Conservation (phyloP, 495 filamentous ascomycete genomes). For the Talaromyces stipitatus region DNA sequence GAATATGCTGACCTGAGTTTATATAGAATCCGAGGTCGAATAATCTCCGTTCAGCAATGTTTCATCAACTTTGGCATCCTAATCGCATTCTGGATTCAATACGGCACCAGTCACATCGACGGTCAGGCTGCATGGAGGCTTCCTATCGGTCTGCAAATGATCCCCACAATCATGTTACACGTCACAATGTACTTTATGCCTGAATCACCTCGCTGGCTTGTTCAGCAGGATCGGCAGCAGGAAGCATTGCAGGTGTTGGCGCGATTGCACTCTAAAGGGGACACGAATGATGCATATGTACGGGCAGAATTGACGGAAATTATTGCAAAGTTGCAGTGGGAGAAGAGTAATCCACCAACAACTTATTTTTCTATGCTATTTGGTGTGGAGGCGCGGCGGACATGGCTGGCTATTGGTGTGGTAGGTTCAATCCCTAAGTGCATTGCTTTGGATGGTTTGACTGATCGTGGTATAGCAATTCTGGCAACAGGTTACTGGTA, state of each 20-base stretch:
- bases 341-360: constrained; percentile 15
- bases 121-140: constrained; percentile 13
- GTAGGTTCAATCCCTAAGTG: constrained; percentile 4
- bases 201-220: constrained; percentile 41
- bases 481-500: constrained; percentile 22
- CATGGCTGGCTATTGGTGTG: constrained; percentile 24
- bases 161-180: constrained; percentile 15
- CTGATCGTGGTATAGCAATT: constrained; percentile 14
- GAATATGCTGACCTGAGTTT: neutral
- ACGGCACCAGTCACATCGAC: constrained; percentile 11
- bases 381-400: constrained; percentile 18
- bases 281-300: constrained; percentile 12
- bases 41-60: constrained; percentile 13
- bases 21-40: constrained; percentile 10
- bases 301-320: constrained; percentile 16
- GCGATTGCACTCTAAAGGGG: constrained; percentile 24
- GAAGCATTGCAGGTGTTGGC: constrained; percentile 31
- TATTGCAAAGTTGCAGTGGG: constrained; percentile 14
- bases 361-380: constrained; percentile 17
- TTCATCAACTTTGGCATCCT: constrained; percentile 14
- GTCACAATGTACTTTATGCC: constrained; percentile 21
- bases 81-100: constrained; percentile 17
- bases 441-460: neutral
- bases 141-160: constrained; percentile 14
- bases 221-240: constrained; percentile 23